Evolutionary conservation across 148 eudicot genomes (phyloP).

Genomic region (Cornus suecica): DNA sequence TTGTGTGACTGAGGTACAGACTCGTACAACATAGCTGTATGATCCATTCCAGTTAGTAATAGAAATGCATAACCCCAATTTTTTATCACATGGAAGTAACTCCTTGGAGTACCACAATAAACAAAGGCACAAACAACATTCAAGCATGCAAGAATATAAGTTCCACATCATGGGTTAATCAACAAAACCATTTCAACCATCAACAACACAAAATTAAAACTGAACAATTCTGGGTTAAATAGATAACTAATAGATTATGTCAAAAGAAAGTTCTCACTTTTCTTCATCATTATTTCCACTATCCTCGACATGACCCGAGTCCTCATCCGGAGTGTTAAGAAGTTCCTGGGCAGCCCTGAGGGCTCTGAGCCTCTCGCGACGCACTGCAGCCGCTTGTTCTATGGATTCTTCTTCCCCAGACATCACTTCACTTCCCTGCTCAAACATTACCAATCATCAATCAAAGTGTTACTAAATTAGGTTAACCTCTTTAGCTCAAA

Average conservation of each 20-base stretch:
- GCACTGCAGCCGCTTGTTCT: constrained; percentile 72
- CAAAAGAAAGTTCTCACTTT: constrained; percentile 31
- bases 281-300: constrained; percentile 35
- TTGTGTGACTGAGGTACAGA: too few species aligned
- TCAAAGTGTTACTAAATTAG: too few species aligned
- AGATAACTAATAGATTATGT: neutral
- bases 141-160: neutral
- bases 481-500: too few species aligned
- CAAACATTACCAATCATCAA: too few species aligned
- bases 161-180: neutral
- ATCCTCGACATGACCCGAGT: constrained; percentile 27
- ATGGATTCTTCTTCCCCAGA: constrained; percentile 48
- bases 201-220: neutral
- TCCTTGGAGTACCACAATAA: neutral
- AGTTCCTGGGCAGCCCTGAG: constrained; percentile 81
- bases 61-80: neutral
- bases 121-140: neutral
- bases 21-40: too few species aligned
- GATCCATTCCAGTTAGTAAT: too few species aligned
- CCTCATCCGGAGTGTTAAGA: constrained; percentile 62
- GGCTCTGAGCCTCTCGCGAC: constrained; percentile 80
- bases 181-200: neutral
- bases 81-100: neutral
- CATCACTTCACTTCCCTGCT: constrained; percentile 33
- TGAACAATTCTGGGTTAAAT: neutral